A percentile compares a stretch with the other conserved stretches of the same genome.
Conservation (phyloP, 139 green algal species). For the Chlorella ohadii region DNA sequence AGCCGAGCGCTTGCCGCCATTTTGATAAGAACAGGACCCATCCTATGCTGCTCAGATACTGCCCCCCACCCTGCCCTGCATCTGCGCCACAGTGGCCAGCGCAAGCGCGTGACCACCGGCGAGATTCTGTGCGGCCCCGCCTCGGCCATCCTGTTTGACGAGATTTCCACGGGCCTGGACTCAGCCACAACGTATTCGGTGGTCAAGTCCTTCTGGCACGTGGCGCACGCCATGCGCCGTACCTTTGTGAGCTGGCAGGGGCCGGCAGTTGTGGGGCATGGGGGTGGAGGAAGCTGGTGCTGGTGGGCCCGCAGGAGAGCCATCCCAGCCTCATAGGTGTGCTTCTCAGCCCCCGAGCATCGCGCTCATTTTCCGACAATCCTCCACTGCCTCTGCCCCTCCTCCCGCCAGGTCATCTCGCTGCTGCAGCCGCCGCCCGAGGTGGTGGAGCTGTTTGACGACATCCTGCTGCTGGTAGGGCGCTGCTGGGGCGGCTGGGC, state of each 20-base stretch:
- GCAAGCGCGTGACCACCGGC: constrained; percentile 72
- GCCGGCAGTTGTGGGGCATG: too few species aligned
- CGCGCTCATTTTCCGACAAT: too few species aligned
- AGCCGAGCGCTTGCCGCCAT: too few species aligned
- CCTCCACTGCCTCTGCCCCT: too few species aligned
- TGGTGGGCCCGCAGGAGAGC: too few species aligned
- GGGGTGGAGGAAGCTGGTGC: too few species aligned
- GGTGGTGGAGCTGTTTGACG: constrained; percentile 72
- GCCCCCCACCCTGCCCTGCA: too few species aligned
- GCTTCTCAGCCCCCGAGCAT: too few species aligned
- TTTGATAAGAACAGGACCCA: too few species aligned
- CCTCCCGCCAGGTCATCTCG: constrained; percentile 9
- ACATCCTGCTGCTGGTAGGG: constrained; percentile 67
- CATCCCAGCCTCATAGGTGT: too few species aligned
- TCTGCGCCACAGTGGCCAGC: constrained; percentile 75
- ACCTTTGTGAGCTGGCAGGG: constrained; percentile 46
- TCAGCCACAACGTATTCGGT: constrained; percentile 79
- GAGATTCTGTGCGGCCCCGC: constrained; percentile 72
- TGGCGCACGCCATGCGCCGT: constrained; percentile 42
- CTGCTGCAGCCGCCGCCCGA: constrained; percentile 92
- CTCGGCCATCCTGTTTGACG: constrained; percentile 45
- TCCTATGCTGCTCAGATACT: too few species aligned
- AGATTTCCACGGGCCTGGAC: constrained; percentile 70
- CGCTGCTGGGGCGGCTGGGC: too few species aligned
- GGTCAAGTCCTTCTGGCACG: constrained; percentile 48